A percentile compares a stretch with the other conserved stretches of the same genome.
These are phyloP conservation scores for Recurvomyces mirabilis DNA, from an alignment of 495 filamentous ascomycete species.

Conservation along the genomic window DNA sequence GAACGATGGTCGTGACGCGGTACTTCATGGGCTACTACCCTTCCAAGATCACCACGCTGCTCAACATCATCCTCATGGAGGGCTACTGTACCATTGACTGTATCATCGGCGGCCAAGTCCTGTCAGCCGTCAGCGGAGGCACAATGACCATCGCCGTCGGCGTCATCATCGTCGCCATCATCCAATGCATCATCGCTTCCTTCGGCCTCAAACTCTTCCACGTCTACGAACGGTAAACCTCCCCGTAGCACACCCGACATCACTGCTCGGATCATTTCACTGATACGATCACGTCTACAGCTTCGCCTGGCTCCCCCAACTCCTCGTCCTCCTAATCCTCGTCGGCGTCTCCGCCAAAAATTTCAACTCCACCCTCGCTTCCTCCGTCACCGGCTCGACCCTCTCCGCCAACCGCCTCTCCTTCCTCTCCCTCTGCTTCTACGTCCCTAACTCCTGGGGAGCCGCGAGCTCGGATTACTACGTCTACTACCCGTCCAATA, in stretches of 20 bases:
- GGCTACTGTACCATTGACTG: no score
- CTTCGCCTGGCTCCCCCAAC: conserved; percentile 18
- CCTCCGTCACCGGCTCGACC: conserved; percentile 11
- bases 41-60: no score
- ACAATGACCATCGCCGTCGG: conserved; percentile 36
- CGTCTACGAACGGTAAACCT: conserved; percentile 32
- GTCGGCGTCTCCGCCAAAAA: conserved; percentile 22
- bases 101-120: no score
- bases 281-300: background rate
- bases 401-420: conserved; percentile 21
- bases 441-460: conserved; percentile 31
- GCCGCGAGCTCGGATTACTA: conserved; percentile 53
- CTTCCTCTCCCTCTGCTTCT: conserved; percentile 21
- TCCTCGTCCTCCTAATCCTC: conserved; percentile 22
- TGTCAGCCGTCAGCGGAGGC: no score
- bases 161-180: conserved; percentile 35
- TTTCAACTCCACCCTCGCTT: conserved; percentile 17
- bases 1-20: no score
- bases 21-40: no score
- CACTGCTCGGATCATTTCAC: background rate
- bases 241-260: no score
- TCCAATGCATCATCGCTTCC: conserved; percentile 36
- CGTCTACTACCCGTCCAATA: conserved; percentile 45
- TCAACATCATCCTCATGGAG: no score
- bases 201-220: conserved; percentile 28